Evolutionary conservation across 2,329 filamentous ascomycete species (phyloP).

Genomic region (Aaosphaeria pasadenensis): DNA sequence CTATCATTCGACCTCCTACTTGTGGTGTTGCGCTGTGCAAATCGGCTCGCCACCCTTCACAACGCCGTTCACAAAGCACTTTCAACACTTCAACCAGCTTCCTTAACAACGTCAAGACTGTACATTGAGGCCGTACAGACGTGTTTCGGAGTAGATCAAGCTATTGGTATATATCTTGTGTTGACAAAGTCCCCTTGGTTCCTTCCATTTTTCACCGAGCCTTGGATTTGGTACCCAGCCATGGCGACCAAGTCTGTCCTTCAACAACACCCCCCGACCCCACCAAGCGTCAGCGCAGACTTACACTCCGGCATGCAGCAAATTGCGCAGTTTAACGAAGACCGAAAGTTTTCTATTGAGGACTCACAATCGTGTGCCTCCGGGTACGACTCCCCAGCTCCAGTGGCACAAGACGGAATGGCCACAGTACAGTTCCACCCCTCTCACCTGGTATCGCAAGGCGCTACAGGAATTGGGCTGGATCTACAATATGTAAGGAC

Average conservation of each 20-base stretch:
- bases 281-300: constrained; percentile 27
- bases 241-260: constrained; percentile 35
- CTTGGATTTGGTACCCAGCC: constrained; percentile 3
- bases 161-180: not conserved
- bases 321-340: constrained; percentile 43
- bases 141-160: not conserved
- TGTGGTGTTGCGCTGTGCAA: constrained; percentile 6
- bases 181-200: not conserved
- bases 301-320: constrained; percentile 39
- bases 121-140: not conserved
- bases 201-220: not conserved
- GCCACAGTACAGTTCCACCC: constrained; percentile 14
- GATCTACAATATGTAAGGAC: constrained; percentile 32
- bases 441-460: constrained; percentile 22
- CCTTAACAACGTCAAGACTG: not conserved
- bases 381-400: constrained; percentile 27
- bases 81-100: no score
- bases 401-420: constrained; percentile 23
- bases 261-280: constrained; percentile 36
- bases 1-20: not conserved
- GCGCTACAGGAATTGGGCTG: constrained; percentile 19
- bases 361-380: constrained; percentile 12
- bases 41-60: no score
- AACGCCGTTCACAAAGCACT: no score
- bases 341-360: constrained; percentile 36